Evolutionary conservation across 140 eudicot species (phyloP).

Genomic region (Erigeron philadelphicus): DNA sequence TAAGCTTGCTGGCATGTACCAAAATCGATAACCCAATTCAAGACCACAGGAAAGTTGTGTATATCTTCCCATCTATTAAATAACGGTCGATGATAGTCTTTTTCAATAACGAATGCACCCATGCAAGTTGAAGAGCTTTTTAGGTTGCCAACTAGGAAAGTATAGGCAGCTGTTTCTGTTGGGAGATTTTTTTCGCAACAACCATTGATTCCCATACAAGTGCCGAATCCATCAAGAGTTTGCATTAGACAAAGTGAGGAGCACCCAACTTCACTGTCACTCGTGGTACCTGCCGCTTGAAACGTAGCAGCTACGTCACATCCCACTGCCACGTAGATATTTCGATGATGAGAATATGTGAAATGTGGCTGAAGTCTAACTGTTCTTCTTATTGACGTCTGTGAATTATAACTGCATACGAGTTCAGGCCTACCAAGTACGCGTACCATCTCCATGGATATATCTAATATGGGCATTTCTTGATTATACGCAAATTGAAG

Average conservation of each 20-base stretch:
- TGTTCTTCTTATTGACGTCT: not conserved
- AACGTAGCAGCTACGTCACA: not conserved
- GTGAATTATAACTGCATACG: not conserved
- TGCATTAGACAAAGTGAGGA: too few relatives aligned
- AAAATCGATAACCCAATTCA: not conserved
- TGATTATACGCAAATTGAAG: not conserved
- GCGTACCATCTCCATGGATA: not conserved
- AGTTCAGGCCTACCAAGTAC: not conserved
- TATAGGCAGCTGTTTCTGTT: not conserved
- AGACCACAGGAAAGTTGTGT: not conserved
- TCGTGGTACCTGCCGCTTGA: not conserved
- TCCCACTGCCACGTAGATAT: not conserved
- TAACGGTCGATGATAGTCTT: not conserved
- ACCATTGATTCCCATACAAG: not conserved
- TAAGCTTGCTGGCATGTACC: not conserved
- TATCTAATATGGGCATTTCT: conserved; percentile 1
- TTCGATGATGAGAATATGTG: not conserved
- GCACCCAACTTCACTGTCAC: not conserved
- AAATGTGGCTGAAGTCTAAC: not conserved
- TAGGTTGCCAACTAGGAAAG: not conserved
- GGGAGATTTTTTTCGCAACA: not conserved
- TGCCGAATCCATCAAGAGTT: not conserved
- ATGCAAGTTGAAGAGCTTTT: not conserved
- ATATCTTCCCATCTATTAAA: not conserved
- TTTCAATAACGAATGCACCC: not conserved